Percentiles rank a stretch among this genome's conserved stretches.
These are phyloP conservation scores for Aspergillus neoniger DNA, from an alignment of 2,329 filamentous ascomycete species.

Conservation along the genomic window DNA sequence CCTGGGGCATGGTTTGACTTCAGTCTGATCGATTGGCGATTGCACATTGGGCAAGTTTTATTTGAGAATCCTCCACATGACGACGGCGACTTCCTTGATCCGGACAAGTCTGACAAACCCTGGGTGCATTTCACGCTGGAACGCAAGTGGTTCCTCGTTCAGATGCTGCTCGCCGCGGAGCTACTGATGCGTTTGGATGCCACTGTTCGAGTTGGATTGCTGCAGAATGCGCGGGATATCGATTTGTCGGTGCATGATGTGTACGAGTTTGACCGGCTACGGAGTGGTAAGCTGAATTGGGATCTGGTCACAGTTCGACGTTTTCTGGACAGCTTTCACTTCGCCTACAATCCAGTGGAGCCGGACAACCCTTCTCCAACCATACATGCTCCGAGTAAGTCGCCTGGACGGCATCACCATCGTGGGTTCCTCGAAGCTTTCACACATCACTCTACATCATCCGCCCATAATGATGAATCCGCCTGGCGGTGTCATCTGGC, in stretches of 20 bases:
- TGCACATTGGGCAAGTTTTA: conserved; percentile 49
- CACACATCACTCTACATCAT: conserved; percentile 21
- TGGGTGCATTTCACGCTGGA: conserved; percentile 40
- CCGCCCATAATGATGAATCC: conserved; percentile 24
- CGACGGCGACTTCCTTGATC: conserved; percentile 36
- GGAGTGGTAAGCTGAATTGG: conserved; percentile 58
- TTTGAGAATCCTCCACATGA: conserved; percentile 43
- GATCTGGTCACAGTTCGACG: conserved; percentile 56
- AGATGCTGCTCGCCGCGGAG: conserved; percentile 57
- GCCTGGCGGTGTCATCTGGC: conserved; percentile 39
- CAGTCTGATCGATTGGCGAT: conserved; percentile 48
- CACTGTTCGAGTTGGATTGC: conserved; percentile 43
- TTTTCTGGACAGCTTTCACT: conserved; percentile 55
- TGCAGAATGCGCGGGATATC: conserved; percentile 42
- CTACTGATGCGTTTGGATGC: conserved; percentile 57
- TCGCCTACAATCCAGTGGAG: conserved; percentile 29
- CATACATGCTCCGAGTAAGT: background rate
- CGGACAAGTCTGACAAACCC: conserved; percentile 18
- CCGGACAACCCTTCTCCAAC: conserved; percentile 8
- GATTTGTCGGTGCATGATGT: conserved; percentile 48
- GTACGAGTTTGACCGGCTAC: conserved; percentile 48
- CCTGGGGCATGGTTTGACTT: conserved; percentile 52
- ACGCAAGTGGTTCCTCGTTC: conserved; percentile 56
- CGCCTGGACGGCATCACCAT: conserved; percentile 17
- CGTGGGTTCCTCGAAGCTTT: conserved; percentile 30